Evolutionary conservation across 768 basidiomycete species (phyloP), one percentile per base, ranked within the genome.

Genomic region (Boletus patriciae): DNA sequence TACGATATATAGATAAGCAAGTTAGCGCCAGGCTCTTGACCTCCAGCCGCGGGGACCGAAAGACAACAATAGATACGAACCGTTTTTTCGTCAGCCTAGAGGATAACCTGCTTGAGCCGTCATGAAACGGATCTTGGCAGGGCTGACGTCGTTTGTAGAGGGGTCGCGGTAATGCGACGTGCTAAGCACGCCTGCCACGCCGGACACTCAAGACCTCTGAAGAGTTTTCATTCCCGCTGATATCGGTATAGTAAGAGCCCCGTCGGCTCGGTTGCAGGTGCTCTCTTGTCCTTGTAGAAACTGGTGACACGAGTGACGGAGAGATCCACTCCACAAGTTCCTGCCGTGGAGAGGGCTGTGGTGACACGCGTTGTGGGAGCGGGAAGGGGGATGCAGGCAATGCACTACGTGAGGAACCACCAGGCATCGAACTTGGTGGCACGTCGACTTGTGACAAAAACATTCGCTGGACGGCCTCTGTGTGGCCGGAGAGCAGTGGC

Each of bases 311-410:
- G 55, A 60, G 50, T 18, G 66, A 55, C 46, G 67, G 66, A 51
- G 55, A 54, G 40, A 56, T 46, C 66, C 65, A 65, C 45, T 65
- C 67, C 18, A 62, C 60, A 36, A 54, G 62, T 27, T 66, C 67
- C 37, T 71, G 63, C 31, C 65, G 69, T 36, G 63, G 52, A n/a
- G 67, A 66, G 33, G 69, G 69, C 65, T 67, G 69, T 65, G 69
- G 67, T 25, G 69, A 63, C 65, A 67, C 44, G 51, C 63, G 67
- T 37, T 55, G 69, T 52, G 54, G 49, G 57, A 54, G 56, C 50
- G 62, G 41, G 52, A 51, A 53, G 29, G 48, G 27, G 45, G 67
- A 46, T 49, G 50, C 19, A 38, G 43, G 53, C 52, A 55, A n/a
- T 31, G 33, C 59, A 56, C 50, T 54, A 16, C 60, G 65, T 42